Evolutionary conservation across 192 early-diverging fungal species (phyloP).

Genomic region (Coemansia sp.): DNA sequence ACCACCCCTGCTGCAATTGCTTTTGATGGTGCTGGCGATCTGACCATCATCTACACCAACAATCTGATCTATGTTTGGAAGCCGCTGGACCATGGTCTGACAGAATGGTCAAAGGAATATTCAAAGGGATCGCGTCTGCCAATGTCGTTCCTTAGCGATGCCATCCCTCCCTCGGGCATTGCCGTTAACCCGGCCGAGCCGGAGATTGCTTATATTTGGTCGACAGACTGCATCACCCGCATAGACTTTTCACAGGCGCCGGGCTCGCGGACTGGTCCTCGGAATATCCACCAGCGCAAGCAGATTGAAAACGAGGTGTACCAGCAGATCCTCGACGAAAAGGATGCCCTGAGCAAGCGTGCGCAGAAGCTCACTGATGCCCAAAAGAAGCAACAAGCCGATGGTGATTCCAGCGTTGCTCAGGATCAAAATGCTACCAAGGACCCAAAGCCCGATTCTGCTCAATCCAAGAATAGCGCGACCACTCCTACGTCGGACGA

Average conservation of each 20-base stretch:
- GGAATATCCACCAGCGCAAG: slow-evolving; percentile 60
- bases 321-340: slow-evolving; percentile 35
- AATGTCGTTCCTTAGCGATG: slow-evolving; percentile 55
- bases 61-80: slow-evolving; percentile 75
- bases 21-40: slow-evolving; percentile 19
- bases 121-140: slow-evolving; percentile 62
- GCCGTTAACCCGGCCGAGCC: slow-evolving; percentile 64
- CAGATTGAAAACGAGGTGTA: slow-evolving; percentile 49
- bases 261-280: slow-evolving; percentile 52
- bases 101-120: slow-evolving; percentile 79
- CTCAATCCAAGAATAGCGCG: too few species aligned
- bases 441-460: too few species aligned
- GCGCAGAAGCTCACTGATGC: too few species aligned
- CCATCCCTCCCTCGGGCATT: slow-evolving; percentile 72
- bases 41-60: slow-evolving; percentile 58
- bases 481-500: too few species aligned
- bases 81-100: slow-evolving; percentile 59
- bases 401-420: too few species aligned
- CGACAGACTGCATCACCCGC: slow-evolving; percentile 63
- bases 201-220: slow-evolving; percentile 65
- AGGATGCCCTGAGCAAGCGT: slow-evolving; percentile 32
- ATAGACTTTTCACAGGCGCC: slow-evolving; percentile 66
- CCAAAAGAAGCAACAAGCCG: too few species aligned
- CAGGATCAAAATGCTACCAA: too few species aligned
- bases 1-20: slow-evolving; percentile 19